These are phyloP conservation scores for Syzygium aromaticum DNA, from an alignment of 345 rosid genomes.

Conservation along the genomic window DNA sequence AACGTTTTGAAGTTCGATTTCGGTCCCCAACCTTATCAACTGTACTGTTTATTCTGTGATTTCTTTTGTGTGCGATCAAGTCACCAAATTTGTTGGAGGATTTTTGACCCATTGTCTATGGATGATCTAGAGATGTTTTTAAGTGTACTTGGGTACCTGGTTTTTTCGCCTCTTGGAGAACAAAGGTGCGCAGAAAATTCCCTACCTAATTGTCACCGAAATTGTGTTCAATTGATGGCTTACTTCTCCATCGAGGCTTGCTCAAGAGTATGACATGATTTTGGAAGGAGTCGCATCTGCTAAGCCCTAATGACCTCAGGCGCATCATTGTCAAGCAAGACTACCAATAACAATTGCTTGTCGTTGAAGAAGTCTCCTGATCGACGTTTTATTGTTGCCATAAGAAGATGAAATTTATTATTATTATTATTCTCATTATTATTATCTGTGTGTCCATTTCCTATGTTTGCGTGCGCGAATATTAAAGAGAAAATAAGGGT, in stretches of 20 bases:
- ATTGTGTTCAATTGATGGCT: neutral
- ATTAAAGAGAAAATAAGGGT: neutral
- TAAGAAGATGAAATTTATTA: neutral
- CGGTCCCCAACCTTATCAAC: neutral
- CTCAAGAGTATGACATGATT: neutral
- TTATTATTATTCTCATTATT: neutral
- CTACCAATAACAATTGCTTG: neutral
- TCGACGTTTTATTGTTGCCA: neutral
- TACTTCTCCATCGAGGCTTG: neutral
- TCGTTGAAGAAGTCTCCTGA: neutral
- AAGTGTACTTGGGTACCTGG: neutral
- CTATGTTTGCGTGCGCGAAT: neutral
- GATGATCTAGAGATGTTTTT: neutral
- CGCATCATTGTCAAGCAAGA: neutral
- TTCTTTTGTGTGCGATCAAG: neutral
- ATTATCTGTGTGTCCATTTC: neutral
- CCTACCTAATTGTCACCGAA: neutral
- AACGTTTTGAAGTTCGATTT: neutral
- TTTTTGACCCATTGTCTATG: neutral
- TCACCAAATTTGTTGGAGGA: neutral
- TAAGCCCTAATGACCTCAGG: neutral
- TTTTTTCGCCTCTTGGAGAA: neutral
- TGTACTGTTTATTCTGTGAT: neutral
- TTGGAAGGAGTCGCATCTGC: neutral
- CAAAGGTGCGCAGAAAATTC: neutral